phyloP scores from a whole-genome alignment of 805 yeast genomes.

The Starmerella scarabaei region DNA sequence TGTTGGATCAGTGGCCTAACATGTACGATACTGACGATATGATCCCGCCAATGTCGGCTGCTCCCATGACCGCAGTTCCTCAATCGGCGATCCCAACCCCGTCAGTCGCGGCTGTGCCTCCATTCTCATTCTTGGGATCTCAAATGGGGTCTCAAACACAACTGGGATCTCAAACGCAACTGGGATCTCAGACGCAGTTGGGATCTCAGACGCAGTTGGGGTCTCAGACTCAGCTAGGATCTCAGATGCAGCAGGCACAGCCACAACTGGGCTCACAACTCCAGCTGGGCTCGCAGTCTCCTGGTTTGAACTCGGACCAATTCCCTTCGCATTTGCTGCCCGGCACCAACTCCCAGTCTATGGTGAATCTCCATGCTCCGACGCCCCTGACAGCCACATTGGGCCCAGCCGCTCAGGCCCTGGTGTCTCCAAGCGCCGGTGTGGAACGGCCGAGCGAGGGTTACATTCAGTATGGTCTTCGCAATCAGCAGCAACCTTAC shows the following conservation, averaged over 20 bases:
- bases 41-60: background rate
- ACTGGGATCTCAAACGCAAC: no score
- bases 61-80: slow-evolving; percentile 1
- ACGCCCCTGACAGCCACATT: slow-evolving; percentile 31
- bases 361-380: slow-evolving; percentile 23
- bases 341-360: background rate
- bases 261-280: background rate
- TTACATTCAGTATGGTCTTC: slow-evolving; percentile 9
- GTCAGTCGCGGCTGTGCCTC: background rate
- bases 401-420: slow-evolving; percentile 32
- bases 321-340: background rate
- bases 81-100: background rate
- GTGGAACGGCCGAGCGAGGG: slow-evolving; percentile 12
- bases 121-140: no score
- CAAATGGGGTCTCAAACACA: no score
- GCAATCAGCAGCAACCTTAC: background rate
- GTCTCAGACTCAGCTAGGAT: background rate
- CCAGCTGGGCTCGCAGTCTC: background rate
- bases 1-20: slow-evolving; percentile 19
- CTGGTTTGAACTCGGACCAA: background rate
- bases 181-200: background rate
- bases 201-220: background rate
- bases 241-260: background rate
- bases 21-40: slow-evolving; percentile 17
- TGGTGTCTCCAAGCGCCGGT: slow-evolving; percentile 18